Conservation (phyloP, 768 basidiomycete genomes). For the Wakefieldia striispora region DNA sequence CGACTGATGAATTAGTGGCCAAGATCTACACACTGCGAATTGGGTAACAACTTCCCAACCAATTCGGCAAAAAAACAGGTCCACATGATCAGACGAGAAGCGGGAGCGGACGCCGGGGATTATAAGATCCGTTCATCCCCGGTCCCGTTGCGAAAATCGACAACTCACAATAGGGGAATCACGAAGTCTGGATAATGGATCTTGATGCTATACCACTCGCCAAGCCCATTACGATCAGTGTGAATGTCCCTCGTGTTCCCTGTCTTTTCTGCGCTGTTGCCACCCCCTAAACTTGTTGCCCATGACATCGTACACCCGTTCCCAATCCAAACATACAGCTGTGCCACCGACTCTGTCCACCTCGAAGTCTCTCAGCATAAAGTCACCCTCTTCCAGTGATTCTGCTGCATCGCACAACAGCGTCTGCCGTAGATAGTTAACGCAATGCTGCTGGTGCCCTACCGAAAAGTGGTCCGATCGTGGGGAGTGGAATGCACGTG, state of each 20-base stretch:
- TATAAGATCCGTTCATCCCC: no score
- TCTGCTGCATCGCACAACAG: conserved; percentile 35
- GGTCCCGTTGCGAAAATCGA: no score
- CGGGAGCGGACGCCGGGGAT: no score
- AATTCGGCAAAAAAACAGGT: no score
- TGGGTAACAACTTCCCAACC: no score
- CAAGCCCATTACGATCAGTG: not conserved
- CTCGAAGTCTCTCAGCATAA: conserved; percentile 27
- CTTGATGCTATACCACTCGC: no score
- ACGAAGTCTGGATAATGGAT: no score
- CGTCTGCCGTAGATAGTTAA: conserved; percentile 37
- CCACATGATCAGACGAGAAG: no score
- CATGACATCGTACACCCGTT: conserved; percentile 10
- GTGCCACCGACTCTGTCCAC: conserved; percentile 19
- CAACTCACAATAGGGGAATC: no score
- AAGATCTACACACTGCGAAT: no score
- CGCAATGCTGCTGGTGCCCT: conserved; percentile 34
- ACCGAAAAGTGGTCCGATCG: not conserved
- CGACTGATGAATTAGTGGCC: no score
- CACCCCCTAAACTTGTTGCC: conserved; percentile 8
- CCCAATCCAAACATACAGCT: conserved; percentile 25
- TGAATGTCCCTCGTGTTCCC: not conserved
- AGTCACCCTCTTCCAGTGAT: conserved; percentile 35
- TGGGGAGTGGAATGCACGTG: conserved; percentile 6
- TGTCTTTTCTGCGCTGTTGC: not conserved